These are phyloP conservation scores for Endocarpon pusillum DNA, from an alignment of 495 filamentous ascomycete species.

Conservation along the genomic window DNA sequence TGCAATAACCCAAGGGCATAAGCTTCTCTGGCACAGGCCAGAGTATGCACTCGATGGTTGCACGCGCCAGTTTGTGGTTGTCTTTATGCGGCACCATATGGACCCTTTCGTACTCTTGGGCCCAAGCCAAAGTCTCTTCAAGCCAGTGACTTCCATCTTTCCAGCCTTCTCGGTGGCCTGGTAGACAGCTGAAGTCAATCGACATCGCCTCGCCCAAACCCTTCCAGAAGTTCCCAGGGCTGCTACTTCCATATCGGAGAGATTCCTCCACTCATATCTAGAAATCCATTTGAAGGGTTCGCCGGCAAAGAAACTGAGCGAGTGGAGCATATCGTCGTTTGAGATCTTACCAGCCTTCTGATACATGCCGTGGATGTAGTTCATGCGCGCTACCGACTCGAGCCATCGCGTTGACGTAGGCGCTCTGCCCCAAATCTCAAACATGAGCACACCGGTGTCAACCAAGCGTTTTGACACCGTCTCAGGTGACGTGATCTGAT, in stretches of 20 bases:
- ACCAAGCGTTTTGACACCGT: conserved; percentile 18
- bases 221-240: conserved; percentile 24
- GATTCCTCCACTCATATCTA: conserved; percentile 23
- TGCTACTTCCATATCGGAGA: conserved; percentile 20
- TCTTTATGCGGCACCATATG: conserved; percentile 29
- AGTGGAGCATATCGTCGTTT: conserved; percentile 24
- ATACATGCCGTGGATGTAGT: conserved; percentile 37
- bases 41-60: no score
- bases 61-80: conserved; percentile 24
- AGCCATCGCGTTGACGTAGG: conserved; percentile 8
- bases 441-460: conserved; percentile 19
- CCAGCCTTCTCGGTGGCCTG: conserved; percentile 28
- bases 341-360: conserved; percentile 26
- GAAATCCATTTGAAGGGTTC: conserved; percentile 24
- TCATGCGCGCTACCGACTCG: conserved; percentile 33
- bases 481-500: conserved; percentile 10
- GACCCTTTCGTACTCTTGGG: conserved; percentile 25
- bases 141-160: conserved; percentile 33
- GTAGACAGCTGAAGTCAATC: conserved; percentile 3
- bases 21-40: no score
- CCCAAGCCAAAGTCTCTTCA: conserved; percentile 32
- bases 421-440: conserved; percentile 12
- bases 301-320: conserved; percentile 23
- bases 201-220: conserved; percentile 19
- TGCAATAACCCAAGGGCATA: no score